Percentiles rank a stretch among this genome's conserved stretches.
Evolutionary conservation across 805 yeast genomes (phyloP).

Genomic region (Sugiyamaella mastotermitis): DNA sequence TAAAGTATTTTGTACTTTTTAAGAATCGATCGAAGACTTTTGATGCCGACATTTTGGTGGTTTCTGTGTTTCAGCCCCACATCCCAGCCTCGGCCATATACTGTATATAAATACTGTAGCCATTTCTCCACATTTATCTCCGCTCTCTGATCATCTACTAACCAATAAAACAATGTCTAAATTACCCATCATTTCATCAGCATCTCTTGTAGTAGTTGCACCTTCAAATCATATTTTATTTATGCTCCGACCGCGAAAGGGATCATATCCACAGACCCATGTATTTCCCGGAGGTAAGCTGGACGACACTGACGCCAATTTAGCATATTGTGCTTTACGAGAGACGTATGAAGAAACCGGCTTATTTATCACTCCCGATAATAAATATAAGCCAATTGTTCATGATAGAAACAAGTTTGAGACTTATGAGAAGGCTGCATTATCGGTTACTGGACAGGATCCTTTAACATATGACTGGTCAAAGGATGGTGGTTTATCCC

Average conservation of each 20-base stretch:
- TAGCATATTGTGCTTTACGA: conserved; percentile 26
- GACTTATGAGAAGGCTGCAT: conserved; percentile 10
- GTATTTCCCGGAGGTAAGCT: conserved; percentile 31
- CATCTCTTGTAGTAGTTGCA: conserved; percentile 21
- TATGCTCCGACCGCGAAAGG: conserved; percentile 25
- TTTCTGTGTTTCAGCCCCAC: too few relatives aligned
- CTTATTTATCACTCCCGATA: conserved; percentile 20
- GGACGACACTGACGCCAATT: conserved; percentile 22
- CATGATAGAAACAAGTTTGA: conserved; percentile 7
- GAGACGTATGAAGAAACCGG: conserved; percentile 32
- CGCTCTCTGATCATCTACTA: too few relatives aligned
- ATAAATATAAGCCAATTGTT: conserved; percentile 5
- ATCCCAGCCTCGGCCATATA: too few relatives aligned
- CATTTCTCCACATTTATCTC: too few relatives aligned
- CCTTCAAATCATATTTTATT: conserved; percentile 22
- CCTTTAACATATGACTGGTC: conserved; percentile 10
- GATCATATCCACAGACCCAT: conserved; percentile 25
- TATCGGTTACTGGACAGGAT: conserved; percentile 7
- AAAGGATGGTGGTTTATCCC: conserved; percentile 11
- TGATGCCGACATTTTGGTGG: too few relatives aligned
- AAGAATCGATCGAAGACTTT: too few relatives aligned
- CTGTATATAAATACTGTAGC: too few relatives aligned
- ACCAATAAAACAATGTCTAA: too few relatives aligned
- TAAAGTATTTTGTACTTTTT: too few relatives aligned
- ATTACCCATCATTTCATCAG: too few relatives aligned